Percentiles rank a stretch among this genome's conserved stretches.
These are phyloP conservation scores for Tricholoma flavovirens DNA, from an alignment of 768 basidiomycete genomes.

Conservation along the genomic window DNA sequence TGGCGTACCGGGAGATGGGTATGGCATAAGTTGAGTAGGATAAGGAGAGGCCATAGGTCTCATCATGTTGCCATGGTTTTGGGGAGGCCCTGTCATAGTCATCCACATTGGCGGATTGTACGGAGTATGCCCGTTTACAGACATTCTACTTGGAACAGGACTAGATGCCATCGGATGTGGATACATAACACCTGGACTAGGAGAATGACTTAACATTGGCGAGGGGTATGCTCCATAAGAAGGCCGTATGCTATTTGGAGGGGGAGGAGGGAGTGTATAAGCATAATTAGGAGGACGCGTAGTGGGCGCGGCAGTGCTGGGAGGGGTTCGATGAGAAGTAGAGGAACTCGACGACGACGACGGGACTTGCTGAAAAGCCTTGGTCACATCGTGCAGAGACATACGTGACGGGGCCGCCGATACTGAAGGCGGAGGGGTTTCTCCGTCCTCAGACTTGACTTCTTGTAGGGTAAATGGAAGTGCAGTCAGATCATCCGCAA, in stretches of 20 bases:
- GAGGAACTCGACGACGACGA: slow-evolving; percentile 43
- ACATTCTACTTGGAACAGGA: slow-evolving; percentile 57
- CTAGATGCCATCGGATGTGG: slow-evolving; percentile 53
- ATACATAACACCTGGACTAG: slow-evolving; percentile 64
- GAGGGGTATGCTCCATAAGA: slow-evolving; percentile 57
- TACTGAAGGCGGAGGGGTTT: slow-evolving; percentile 63
- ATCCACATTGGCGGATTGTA: slow-evolving; percentile 68
- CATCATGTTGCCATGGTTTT: slow-evolving; percentile 47
- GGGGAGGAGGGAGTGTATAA: slow-evolving; percentile 38
- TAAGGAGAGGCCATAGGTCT: slow-evolving; percentile 60
- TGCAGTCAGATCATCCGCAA: slow-evolving; percentile 75
- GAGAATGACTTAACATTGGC: slow-evolving; percentile 69
- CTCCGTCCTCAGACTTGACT: slow-evolving; percentile 82
- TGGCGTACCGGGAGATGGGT: slow-evolving; percentile 48
- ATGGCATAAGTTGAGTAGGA: slow-evolving; percentile 57
- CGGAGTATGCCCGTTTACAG: slow-evolving; percentile 56
- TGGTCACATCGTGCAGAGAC: slow-evolving; percentile 77
- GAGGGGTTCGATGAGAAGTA: slow-evolving; percentile 37
- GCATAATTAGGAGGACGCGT: slow-evolving; percentile 37
- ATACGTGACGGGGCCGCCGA: slow-evolving; percentile 62
- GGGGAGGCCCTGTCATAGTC: slow-evolving; percentile 41
- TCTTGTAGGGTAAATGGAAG: slow-evolving; percentile 80
- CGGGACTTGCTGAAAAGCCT: slow-evolving; percentile 85
- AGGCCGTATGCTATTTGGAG: slow-evolving; percentile 48
- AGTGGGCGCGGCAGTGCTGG: slow-evolving; percentile 48